A percentile compares a stretch with the other conserved stretches of the same genome.
Conservation (phyloP, 345 rosid genomes). For the rapeseed (Brassica napus) region DNA sequence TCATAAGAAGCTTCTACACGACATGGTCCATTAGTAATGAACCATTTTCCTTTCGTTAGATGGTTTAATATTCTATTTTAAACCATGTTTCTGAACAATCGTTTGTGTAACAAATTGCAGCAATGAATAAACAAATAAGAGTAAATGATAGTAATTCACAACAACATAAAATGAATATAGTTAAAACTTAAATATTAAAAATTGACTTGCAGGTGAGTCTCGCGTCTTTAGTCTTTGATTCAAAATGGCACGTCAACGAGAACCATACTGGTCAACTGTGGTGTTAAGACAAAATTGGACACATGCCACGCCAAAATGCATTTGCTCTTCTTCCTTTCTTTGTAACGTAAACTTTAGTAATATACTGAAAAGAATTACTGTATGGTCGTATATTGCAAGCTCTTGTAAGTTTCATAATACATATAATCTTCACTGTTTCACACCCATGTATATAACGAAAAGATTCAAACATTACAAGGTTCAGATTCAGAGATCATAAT, state of each 20-base stretch:
- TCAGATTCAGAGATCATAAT: not conserved
- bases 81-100: too few species aligned
- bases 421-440: not conserved
- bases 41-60: too few species aligned
- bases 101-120: too few species aligned
- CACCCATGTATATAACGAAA: not conserved
- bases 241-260: constrained; percentile 16
- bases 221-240: constrained; percentile 3
- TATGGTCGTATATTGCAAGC: not conserved
- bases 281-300: not conserved
- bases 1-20: not conserved
- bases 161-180: not conserved
- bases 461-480: not conserved
- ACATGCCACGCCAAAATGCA: constrained; percentile 6
- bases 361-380: not conserved
- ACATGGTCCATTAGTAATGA: too few species aligned
- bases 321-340: too few species aligned
- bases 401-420: not conserved
- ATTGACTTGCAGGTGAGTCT: constrained; percentile 21
- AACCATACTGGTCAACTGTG: not conserved
- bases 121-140: too few species aligned
- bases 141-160: not conserved
- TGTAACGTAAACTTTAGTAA: not conserved
- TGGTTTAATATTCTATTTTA: too few species aligned
- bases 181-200: constrained; percentile 2